Base-by-base conservation (phyloP, 495 filamentous ascomycete species). In the Neurospora discreta region DNA sequence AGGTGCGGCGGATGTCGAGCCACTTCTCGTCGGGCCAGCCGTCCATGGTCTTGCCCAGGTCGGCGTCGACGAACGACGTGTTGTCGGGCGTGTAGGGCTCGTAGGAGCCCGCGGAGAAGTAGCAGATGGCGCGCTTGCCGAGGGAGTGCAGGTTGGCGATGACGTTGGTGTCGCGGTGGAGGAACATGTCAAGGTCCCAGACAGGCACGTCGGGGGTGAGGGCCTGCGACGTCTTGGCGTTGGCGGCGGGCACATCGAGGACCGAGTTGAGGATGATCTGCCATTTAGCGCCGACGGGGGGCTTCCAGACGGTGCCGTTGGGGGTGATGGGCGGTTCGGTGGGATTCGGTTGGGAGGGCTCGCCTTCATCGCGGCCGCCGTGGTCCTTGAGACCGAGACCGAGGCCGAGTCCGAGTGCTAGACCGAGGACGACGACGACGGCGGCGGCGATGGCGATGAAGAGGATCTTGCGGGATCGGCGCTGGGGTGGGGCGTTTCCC, bases 1-100 rank as follows among this genome's bases (percentile, higher is more conserved):
- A 85, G 3, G 76, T 39, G 70, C 85, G 87, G 71, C 82, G 84
- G 68, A 86, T 81, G 71, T 91, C 83, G 6, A 93, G 78, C 91
- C 91, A 93, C 44, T 80, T 80, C 82, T 93, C 91, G 60, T 85
- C 86, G 0, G 84, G 81, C 90, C 90, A 93, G 18, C 87, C 89
- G 39, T 85, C 81, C 6, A 93, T 77, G 13, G 74, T 73, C 2
- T 81, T 79, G 16, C 88, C 90, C 23, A 87, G 74, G 68, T 91
- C 90, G 1, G 77, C 74, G 0, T 74, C 30, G 1, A 76, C 72
- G 80, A 92, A 93, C 1, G 85, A 44, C 67, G 42, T 68, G 5
- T 85, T 78, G 75, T 93, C 91, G 6, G 82, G 77, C 6, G 90
- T 85, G 79, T 83, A 87, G 71, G 85, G 76, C 79, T 79, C 78